Conservation (phyloP, 495 filamentous ascomycete genomes). For the Platismatia glauca region DNA sequence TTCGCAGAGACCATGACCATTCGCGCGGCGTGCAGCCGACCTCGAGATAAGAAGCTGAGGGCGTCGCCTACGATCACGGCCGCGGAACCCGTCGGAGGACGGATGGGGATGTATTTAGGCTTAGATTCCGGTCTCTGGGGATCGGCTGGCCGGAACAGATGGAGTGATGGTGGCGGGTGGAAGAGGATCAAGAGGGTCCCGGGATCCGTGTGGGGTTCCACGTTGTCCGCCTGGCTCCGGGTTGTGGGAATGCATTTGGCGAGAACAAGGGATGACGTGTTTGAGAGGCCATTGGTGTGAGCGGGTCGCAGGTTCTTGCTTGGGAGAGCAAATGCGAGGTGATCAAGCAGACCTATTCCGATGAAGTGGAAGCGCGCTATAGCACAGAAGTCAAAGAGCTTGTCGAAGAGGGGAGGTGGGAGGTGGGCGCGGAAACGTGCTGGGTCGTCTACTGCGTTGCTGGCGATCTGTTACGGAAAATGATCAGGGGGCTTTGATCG, state of each 20-base stretch:
- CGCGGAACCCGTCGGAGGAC: background rate
- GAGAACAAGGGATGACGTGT: background rate
- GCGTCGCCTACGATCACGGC: conserved; percentile 1
- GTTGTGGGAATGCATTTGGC: background rate
- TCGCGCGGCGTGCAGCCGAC: background rate
- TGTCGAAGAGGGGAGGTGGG: background rate
- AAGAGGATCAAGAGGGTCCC: background rate
- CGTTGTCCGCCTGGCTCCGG: background rate
- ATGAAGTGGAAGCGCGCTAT: background rate
- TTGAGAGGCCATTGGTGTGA: background rate
- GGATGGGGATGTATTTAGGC: background rate
- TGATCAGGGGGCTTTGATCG: background rate
- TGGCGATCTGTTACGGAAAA: background rate
- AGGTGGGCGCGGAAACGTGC: background rate
- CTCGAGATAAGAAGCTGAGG: background rate
- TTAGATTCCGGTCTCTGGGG: background rate
- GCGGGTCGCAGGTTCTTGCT: background rate
- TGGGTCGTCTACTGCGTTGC: background rate
- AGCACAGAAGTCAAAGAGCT: background rate
- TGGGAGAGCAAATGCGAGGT: background rate
- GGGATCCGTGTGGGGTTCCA: background rate
- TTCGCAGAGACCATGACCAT: background rate
- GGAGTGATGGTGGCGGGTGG: background rate
- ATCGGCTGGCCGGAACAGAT: background rate
- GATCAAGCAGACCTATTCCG: background rate